Evolutionary conservation across 2,329 filamentous ascomycete genomes (phyloP).

Genomic region (Calonectria hawksworthii): DNA sequence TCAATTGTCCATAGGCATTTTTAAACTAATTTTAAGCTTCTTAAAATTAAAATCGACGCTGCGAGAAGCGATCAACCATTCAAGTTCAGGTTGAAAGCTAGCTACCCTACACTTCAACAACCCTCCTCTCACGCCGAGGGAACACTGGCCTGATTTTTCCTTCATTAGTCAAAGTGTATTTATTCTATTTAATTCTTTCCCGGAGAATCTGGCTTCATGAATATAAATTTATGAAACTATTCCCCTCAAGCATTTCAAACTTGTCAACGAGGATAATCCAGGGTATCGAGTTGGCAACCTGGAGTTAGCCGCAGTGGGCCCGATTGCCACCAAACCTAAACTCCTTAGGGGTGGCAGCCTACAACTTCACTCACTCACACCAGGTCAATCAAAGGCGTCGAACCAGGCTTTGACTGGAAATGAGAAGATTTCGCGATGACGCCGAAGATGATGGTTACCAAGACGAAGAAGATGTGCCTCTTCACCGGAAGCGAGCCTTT

Average conservation of each 20-base stretch:
- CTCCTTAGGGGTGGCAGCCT: background rate
- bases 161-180: background rate
- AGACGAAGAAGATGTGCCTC: slow-evolving; percentile 62
- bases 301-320: slow-evolving; percentile 11
- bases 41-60: background rate
- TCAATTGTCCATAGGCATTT: too few species aligned
- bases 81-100: background rate
- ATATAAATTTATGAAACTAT: too few species aligned
- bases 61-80: background rate
- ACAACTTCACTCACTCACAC: background rate
- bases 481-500: slow-evolving; percentile 68
- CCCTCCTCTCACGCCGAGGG: too few species aligned
- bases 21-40: background rate
- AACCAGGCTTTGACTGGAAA: slow-evolving; percentile 39
- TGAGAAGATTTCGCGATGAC: slow-evolving; percentile 38
- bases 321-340: background rate
- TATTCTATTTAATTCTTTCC: background rate
- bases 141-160: background rate
- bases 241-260: too few species aligned
- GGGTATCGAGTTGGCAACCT: background rate
- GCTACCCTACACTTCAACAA: background rate
- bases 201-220: background rate
- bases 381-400: background rate
- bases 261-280: background rate
- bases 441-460: slow-evolving; percentile 44